These are phyloP conservation scores for Chaetomium sp. DNA, from an alignment of 2,329 filamentous ascomycete species.

Conservation along the genomic window DNA sequence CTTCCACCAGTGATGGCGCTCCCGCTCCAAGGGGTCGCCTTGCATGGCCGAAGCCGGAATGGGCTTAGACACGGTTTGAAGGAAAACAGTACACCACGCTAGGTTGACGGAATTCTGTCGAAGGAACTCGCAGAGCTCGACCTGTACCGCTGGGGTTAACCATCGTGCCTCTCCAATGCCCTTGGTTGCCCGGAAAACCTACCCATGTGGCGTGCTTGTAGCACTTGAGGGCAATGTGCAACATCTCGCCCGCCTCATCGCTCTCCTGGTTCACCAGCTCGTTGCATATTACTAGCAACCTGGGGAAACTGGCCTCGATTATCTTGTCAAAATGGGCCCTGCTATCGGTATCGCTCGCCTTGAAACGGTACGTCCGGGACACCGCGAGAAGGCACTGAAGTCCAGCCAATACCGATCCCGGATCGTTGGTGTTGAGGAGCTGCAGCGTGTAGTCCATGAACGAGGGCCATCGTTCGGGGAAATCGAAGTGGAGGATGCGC, in stretches of 20 bases:
- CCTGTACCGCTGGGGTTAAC: constrained; percentile 46
- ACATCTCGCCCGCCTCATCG: constrained; percentile 92
- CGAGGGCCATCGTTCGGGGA: constrained; percentile 86
- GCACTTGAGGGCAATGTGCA: constrained; percentile 88
- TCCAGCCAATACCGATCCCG: constrained; percentile 82
- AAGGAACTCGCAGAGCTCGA: constrained; percentile 75
- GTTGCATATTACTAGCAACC: constrained; percentile 78
- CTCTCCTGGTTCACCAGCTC: constrained; percentile 85
- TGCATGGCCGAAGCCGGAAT: constrained; percentile 72
- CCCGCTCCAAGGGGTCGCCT: constrained; percentile 76
- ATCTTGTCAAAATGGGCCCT: constrained; percentile 90
- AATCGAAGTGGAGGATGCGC: constrained; percentile 93
- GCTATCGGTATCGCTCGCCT: constrained; percentile 66
- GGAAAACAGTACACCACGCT: constrained; percentile 92
- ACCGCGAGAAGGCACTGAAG: constrained; percentile 91
- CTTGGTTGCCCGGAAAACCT: constrained; percentile 31
- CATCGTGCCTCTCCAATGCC: not conserved
- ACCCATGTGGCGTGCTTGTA: constrained; percentile 99
- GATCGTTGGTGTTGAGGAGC: constrained; percentile 79
- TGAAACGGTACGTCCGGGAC: constrained; percentile 93
- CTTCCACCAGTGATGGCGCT: constrained; percentile 98
- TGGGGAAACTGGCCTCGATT: constrained; percentile 82
- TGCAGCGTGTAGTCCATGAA: constrained; percentile 91
- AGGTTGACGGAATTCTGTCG: constrained; percentile 78
- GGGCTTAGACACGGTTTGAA: constrained; percentile 80